Evolutionary conservation across 176 grass and related monocot species (phyloP).

Genomic region (Calamus simplicifolius): DNA sequence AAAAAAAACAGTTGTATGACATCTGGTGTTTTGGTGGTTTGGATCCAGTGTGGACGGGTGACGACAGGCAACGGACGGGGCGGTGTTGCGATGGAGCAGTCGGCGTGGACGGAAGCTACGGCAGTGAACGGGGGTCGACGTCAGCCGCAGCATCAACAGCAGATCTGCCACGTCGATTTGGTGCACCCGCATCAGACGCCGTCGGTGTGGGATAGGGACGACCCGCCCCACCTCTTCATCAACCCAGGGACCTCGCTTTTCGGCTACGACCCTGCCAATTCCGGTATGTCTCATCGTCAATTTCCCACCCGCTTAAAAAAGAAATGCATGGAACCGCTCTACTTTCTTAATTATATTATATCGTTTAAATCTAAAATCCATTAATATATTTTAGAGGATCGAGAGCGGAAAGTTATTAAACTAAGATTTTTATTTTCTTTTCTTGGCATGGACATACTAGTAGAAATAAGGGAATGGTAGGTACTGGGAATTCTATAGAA

Average conservation of each 20-base stretch:
- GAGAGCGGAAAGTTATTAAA: too few relatives aligned
- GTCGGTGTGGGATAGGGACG: constrained; percentile 37
- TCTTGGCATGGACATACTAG: too few relatives aligned
- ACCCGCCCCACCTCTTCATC: constrained; percentile 28
- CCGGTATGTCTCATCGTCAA: constrained; percentile 25
- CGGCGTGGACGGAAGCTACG: constrained; percentile 32
- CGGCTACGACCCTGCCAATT: constrained; percentile 52
- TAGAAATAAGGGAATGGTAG: too few relatives aligned
- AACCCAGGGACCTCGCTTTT: constrained; percentile 44
- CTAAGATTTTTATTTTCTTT: too few relatives aligned
- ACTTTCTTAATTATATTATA: too few relatives aligned
- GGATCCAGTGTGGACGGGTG: constrained; percentile 40
- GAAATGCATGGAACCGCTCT: too few relatives aligned
- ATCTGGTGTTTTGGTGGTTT: too few relatives aligned
- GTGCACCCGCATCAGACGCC: constrained; percentile 23
- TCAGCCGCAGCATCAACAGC: constrained; percentile 38
- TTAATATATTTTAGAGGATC: too few relatives aligned
- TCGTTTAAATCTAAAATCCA: too few relatives aligned
- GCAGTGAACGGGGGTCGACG: constrained; percentile 40
- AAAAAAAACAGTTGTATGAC: too few relatives aligned
- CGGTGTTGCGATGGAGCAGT: constrained; percentile 44
- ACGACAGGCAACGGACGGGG: constrained; percentile 33
- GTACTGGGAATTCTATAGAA: too few relatives aligned
- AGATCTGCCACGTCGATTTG: constrained; percentile 60
- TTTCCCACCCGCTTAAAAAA: too few relatives aligned